A percentile compares a stretch with the other conserved stretches of the same genome.
These are phyloP conservation scores for Microcyclospora tardicrescens DNA, from an alignment of 2,329 filamentous ascomycete genomes.

Conservation along the genomic window DNA sequence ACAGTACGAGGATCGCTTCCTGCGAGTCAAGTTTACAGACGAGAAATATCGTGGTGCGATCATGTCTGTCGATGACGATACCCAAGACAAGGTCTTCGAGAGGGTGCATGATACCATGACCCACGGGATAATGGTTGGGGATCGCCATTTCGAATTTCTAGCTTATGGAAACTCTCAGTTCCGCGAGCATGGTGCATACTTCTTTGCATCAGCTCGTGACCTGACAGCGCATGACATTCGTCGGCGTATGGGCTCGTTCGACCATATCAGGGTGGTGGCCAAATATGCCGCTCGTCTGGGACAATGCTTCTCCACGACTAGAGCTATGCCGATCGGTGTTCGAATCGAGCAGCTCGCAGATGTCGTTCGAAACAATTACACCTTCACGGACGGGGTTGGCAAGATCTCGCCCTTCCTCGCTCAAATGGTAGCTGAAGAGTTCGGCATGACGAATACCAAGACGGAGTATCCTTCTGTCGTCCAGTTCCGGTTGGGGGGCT, in stretches of 20 bases:
- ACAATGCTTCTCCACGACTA: conserved; percentile 90
- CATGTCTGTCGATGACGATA: conserved; percentile 18
- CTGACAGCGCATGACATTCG: conserved; percentile 66
- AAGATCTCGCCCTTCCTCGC: conserved; percentile 76
- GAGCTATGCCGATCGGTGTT: conserved; percentile 53
- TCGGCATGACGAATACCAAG: conserved; percentile 44
- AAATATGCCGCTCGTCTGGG: conserved; percentile 83
- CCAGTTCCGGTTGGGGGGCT: conserved; percentile 85
- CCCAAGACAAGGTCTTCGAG: conserved; percentile 46
- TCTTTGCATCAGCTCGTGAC: conserved; percentile 62
- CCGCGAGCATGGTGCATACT: conserved; percentile 80
- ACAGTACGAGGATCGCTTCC: conserved; percentile 60
- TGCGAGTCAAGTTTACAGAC: conserved; percentile 81
- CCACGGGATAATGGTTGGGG: conserved; percentile 72
- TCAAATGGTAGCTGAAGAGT: conserved; percentile 56
- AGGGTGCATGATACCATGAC: conserved; percentile 58
- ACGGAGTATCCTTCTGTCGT: conserved; percentile 59
- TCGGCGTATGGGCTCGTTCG: conserved; percentile 74
- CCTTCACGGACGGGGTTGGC: conserved; percentile 85
- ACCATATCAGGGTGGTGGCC: conserved; percentile 67
- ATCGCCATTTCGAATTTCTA: conserved; percentile 73
- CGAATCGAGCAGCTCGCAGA: conserved; percentile 51
- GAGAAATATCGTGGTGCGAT: conserved; percentile 46
- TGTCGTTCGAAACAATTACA: conserved; percentile 53
- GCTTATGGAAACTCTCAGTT: conserved; percentile 95